Base-by-base conservation (phyloP, 1,284 basidiomycete species). In the Puccinia sorghi region DNA sequence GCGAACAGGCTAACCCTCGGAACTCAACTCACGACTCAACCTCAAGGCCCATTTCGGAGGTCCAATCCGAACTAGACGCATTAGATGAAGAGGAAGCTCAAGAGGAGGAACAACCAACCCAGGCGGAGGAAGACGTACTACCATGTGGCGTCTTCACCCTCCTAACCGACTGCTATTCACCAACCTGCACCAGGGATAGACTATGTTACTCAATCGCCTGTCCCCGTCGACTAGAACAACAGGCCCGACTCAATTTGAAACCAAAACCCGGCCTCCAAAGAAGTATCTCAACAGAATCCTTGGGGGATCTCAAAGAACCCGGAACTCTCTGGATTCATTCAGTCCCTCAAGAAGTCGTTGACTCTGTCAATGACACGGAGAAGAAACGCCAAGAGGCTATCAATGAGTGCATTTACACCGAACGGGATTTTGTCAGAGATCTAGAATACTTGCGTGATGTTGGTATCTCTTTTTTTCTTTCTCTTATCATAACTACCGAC, bases 361-460 rank as follows among this genome's bases (percentile, higher is more conserved):
- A 96, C 82, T 93, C 91, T 82, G 93, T 98, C 52, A 91, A 91
- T 3, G 95, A 97, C 80, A 88, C 87, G 48, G 97, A 99, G 87
- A 95, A 97, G 88, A 96, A 90, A 85, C 89, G 97, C 1, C 97
- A 99, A 84, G 97, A 99, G 85, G 93, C 94, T 43, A 98, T 99
- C 86, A 99, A 99, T 84, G 97, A 99, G 86, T 93, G 97, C 81
- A 96, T 98, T 75, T 97, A 97, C 84, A 99, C 97, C 20, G 97
- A 99, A 84, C 89, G 94, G 22, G 95, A 98, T 86, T 99, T 98
- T 85, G 95, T 99, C 57, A 89, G 93, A 75, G 96, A 97, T 85
- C 90, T 99, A 89, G 97, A 99, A 85, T 99, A 99, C 84, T 88
- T 99, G 59, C 91, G 95, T 80, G 96, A 99, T 84, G 92, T 95